Conservation (phyloP, 192 early-diverging fungal genomes). For the Funneliformis mosseae region DNA sequence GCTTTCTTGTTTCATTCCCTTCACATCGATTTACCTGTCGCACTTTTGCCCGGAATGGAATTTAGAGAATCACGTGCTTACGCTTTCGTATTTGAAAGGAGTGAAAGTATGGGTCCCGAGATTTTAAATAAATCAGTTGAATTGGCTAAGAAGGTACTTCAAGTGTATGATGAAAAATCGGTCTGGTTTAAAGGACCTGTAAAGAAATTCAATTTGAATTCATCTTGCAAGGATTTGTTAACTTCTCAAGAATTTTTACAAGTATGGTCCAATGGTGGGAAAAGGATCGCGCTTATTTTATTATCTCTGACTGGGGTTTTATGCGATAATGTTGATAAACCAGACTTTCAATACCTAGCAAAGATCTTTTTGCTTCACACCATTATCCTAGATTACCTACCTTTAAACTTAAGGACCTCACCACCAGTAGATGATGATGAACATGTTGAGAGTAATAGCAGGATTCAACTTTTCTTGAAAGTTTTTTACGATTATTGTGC, state of each 20-base stretch:
- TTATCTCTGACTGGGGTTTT: not conserved
- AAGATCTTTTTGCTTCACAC: conserved; percentile 31
- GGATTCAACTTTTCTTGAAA: not conserved
- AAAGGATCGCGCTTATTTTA: not conserved
- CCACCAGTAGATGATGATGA: not conserved
- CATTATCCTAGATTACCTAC: conserved; percentile 27
- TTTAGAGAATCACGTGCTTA: conserved; percentile 24
- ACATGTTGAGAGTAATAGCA: no score
- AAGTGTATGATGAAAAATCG: not conserved
- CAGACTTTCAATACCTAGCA: not conserved
- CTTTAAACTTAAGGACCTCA: conserved; percentile 15
- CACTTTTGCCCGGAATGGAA: conserved; percentile 21
- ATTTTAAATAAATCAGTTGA: not conserved
- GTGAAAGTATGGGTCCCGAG: not conserved
- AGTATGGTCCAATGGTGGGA: not conserved
- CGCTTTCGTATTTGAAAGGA: conserved; percentile 24
- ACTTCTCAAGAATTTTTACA: not conserved
- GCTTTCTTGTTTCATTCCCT: conserved; percentile 9
- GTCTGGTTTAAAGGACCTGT: not conserved
- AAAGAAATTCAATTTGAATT: not conserved
- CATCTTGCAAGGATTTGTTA: not conserved
- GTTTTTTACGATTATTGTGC: conserved; percentile 14
- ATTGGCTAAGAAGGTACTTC: not conserved
- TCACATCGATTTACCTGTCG: conserved; percentile 14
- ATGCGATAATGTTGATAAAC: not conserved